Percentiles rank a stretch among this genome's conserved stretches.
phyloP scores from a whole-genome alignment of 345 rosid species.

The Dovyalis caffra region DNA sequence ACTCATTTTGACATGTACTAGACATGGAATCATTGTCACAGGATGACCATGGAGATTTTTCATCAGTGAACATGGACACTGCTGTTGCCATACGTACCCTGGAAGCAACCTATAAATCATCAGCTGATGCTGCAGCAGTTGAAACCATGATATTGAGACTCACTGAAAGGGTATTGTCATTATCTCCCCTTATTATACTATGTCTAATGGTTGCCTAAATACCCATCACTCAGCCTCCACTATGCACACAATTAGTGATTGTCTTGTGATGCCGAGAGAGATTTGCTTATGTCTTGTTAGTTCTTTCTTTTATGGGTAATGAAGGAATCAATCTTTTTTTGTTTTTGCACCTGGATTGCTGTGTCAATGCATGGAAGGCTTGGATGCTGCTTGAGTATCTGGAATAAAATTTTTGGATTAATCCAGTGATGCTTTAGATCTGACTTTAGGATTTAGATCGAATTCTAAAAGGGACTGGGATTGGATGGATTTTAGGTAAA shows the following conservation, averaged over 20 bases:
- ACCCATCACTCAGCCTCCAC: not conserved
- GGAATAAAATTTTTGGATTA: not conserved
- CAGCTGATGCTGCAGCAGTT: slow-evolving; percentile 88
- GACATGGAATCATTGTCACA: slow-evolving; percentile 25
- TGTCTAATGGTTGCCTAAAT: not conserved
- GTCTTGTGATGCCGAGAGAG: too few relatives aligned
- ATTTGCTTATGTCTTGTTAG: not conserved
- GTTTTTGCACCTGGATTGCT: not conserved
- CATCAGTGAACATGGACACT: slow-evolving; percentile 98
- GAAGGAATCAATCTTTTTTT: not conserved
- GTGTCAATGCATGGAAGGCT: not conserved
- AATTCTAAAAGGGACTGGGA: not conserved
- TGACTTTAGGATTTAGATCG: not conserved
- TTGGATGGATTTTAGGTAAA: not conserved
- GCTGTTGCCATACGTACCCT: slow-evolving; percentile 97
- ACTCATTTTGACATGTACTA: not conserved
- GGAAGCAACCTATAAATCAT: slow-evolving; percentile 92
- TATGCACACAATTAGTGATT: not conserved
- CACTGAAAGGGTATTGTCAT: slow-evolving; percentile 63
- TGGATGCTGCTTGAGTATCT: not conserved
- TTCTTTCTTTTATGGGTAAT: not conserved
- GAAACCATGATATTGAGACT: slow-evolving; percentile 77
- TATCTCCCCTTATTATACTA: not conserved
- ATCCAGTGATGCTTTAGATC: not conserved
- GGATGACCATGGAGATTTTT: slow-evolving; percentile 98